Percentiles rank a stretch among this genome's conserved stretches.
phyloP scores from a whole-genome alignment of 2,329 filamentous ascomycete genomes.

The Cercospora canescens region DNA sequence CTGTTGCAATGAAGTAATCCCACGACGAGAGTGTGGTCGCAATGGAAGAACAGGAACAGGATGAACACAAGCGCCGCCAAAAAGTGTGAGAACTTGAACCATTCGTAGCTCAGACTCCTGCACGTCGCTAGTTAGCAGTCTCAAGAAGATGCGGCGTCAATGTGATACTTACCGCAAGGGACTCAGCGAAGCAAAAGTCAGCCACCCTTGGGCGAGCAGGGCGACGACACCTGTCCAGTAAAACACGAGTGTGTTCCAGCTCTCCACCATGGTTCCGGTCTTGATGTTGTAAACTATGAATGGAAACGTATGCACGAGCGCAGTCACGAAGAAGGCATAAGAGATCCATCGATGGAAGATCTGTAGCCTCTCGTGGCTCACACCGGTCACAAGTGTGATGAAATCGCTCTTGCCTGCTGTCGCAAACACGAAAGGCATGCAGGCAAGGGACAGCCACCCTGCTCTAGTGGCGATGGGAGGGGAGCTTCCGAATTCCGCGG shows the following conservation, averaged over 20 bases:
- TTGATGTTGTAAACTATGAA: slow-evolving; percentile 56
- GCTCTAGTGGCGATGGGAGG: slow-evolving; percentile 55
- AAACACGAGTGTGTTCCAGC: slow-evolving; percentile 48
- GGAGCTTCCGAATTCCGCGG: slow-evolving; percentile 47
- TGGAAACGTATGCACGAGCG: slow-evolving; percentile 60
- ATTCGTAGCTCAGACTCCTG: slow-evolving; percentile 58
- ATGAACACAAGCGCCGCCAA: slow-evolving; percentile 55
- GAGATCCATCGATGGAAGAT: slow-evolving; percentile 56
- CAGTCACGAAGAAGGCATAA: slow-evolving; percentile 58
- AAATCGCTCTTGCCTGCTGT: slow-evolving; percentile 53
- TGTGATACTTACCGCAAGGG: slow-evolving; percentile 48
- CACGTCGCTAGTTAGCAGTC: background rate
- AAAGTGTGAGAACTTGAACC: slow-evolving; percentile 61
- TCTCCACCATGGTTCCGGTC: slow-evolving; percentile 49
- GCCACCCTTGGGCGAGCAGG: slow-evolving; percentile 54
- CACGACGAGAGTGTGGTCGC: slow-evolving; percentile 57
- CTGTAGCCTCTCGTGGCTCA: slow-evolving; percentile 59
- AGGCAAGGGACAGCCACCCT: slow-evolving; percentile 54
- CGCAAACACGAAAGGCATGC: slow-evolving; percentile 52
- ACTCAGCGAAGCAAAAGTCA: slow-evolving; percentile 56
- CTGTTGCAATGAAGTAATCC: slow-evolving; percentile 63
- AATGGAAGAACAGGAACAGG: slow-evolving; percentile 62
- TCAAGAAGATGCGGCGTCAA: background rate
- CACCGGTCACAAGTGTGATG: slow-evolving; percentile 55
- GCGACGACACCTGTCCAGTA: slow-evolving; percentile 60